Base-by-base conservation (phyloP, 805 yeast species). In the Saturnispora sanitii region DNA sequence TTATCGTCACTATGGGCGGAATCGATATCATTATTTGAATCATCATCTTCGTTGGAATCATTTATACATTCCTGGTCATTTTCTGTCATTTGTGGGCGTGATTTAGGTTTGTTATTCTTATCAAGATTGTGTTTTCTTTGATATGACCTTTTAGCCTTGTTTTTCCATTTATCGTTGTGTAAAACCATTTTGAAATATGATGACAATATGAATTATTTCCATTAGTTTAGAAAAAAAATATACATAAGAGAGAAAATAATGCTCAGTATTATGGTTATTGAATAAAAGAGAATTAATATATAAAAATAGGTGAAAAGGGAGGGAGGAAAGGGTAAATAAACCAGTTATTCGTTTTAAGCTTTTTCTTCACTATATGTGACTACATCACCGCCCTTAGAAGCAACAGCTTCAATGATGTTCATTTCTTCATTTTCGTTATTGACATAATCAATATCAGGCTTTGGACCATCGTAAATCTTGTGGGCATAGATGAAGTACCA, bases 391-490 rank as follows among this genome's bases (percentile, higher is more conserved):
- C 52, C 55, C 12, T 37, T 41, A 8, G 46, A 41, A n/a, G 45
- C 34, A 15, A 49, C 44, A 12, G 50, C 47, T 11, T 53, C 54
- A 33, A 52, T 48, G 11, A 50, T 47, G n/a, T 48, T 34, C 12
- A n/a, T n/a, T 31, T 45, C 54, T n/a, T 49, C 49, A 8, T 44
- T 47, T 2, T 38, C 46, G 19, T 51, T 50, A 8, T 49, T 57
- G 36, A 58, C 61, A 2, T 52, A 53, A 36, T 65, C 70, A 47
- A 73, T 49, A 51, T 75, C 74, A 49, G 74, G 64, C 57, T 65
- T 71, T 27, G 83, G 84, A 20, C 84, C 85, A 34, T 55, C 56
- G 65, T 73, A 78, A 70, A 76, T 70, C 48, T 70, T 76, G 51
- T 64, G 73, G 17, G 81, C 84, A 45, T 68, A 71, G 11, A 69